Evolutionary conservation across 495 filamentous ascomycete genomes (phyloP), one percentile per base, ranked within the genome.

Genomic region (Neurospora sp.): DNA sequence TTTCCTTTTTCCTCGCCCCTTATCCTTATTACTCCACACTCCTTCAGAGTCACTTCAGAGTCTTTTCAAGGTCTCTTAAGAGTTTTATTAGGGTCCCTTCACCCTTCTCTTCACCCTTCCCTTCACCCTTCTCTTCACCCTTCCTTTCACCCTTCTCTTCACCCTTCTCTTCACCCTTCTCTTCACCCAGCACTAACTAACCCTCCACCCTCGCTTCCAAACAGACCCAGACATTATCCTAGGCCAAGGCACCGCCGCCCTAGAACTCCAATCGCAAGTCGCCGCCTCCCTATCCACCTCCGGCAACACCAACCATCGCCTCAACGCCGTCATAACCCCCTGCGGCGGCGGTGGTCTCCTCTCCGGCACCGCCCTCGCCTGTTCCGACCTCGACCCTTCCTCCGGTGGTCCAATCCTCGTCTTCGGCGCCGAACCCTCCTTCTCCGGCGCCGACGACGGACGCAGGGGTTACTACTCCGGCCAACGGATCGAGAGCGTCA

Each of bases 401-500:
- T 4, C 20, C 27, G 89, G 88, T 17, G 93, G 90, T 1, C 82
- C 86, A 3, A 90, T 87, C 44, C 79, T 76, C 8, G 93, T 98
- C 59, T 98, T 96, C 82, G 95, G 95, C n/a, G 91, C 94, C 4
- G 96, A 98, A 82, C 96, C 96, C 0, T 88, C 84, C 40, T 93
- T 93, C 80, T 81, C 96, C 75, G 94, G 92, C 70, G 95, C 90
- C 6, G 93, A 98, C 82, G 96, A 98, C 83, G 89, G 86, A 48
- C 84, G 87, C 45, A 82, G 92, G 1, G 93, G 92, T 0, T 83
- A 96, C 40, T 84, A 84, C 72, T 81, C 85, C 0, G 88, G 89
- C 17, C 72, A 83, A 73, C 85, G 94, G 39, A 85, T 98, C 31
- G 80, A 85, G 70, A 79, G 73, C 0, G 95, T 98, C 4, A 87